Evolutionary conservation across 148 eudicot species (phyloP).

Genomic region (Fallopia convolvulus): DNA sequence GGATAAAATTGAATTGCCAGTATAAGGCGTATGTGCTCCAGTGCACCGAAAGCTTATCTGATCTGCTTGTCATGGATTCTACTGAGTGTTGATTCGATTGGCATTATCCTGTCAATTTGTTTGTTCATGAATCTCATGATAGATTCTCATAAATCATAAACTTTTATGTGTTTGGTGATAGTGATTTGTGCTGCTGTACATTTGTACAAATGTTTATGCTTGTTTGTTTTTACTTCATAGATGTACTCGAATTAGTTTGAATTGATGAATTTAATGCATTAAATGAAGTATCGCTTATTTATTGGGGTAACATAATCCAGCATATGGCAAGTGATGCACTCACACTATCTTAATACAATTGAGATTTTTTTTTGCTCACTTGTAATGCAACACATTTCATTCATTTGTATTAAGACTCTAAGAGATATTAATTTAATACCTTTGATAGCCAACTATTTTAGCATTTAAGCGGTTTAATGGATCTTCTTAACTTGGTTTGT

Average conservation of each 20-base stretch:
- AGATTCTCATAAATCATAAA: neutral
- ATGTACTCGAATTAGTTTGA: neutral
- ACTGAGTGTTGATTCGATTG: neutral
- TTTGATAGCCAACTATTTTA: neutral
- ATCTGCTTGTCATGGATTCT: neutral
- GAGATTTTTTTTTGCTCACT: neutral
- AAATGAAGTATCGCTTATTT: neutral
- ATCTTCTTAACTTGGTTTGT: neutral
- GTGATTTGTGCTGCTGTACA: neutral
- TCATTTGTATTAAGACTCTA: neutral
- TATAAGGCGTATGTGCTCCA: neutral
- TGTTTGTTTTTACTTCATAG: neutral
- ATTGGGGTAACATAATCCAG: neutral
- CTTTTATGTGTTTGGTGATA: neutral
- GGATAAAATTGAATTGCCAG: neutral
- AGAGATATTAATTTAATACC: neutral
- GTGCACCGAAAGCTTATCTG: neutral
- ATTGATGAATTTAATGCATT: neutral
- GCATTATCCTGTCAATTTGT: neutral
- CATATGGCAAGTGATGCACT: neutral
- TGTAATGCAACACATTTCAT: neutral
- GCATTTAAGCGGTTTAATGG: neutral
- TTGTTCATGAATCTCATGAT: neutral
- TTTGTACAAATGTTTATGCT: neutral
- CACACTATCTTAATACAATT: neutral